Conservation (phyloP, 352 stramenopile species). For the Globisporangium solare region DNA sequence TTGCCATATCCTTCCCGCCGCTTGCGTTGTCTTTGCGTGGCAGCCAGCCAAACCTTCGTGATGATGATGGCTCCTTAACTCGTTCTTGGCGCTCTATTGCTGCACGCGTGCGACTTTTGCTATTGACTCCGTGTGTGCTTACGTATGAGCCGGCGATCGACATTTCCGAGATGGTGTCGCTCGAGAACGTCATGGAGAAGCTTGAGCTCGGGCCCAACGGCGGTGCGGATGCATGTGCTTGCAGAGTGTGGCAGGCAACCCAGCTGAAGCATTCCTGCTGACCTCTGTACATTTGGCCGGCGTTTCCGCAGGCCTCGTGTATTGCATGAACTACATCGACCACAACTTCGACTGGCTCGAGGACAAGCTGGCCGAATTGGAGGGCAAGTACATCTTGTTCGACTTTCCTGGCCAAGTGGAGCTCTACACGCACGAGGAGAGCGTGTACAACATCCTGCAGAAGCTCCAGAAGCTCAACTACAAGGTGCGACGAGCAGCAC, state of each 20-base stretch:
- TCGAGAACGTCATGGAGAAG: slow-evolving; percentile 94
- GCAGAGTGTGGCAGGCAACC: neutral
- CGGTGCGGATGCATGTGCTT: slow-evolving; percentile 30
- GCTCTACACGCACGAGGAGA: slow-evolving; percentile 98
- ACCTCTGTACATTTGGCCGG: neutral
- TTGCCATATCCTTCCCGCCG: slow-evolving; percentile 29
- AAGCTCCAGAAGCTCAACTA: slow-evolving; percentile 90
- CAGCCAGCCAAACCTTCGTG: neutral
- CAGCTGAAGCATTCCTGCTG: neutral
- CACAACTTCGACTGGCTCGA: slow-evolving; percentile 98
- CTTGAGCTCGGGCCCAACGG: slow-evolving; percentile 96
- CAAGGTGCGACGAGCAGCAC: slow-evolving; percentile 34
- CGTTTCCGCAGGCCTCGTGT: slow-evolving; percentile 83
- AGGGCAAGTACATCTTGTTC: slow-evolving; percentile 95
- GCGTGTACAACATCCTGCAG: slow-evolving; percentile 94
- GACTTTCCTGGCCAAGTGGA: slow-evolving; percentile 99
- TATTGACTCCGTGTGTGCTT: neutral
- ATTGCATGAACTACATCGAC: slow-evolving; percentile 99
- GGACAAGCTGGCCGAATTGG: slow-evolving; percentile 80
- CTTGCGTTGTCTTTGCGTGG: neutral
- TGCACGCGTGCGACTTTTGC: neutral
- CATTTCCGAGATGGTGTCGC: slow-evolving; percentile 95
- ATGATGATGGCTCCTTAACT: slow-evolving; percentile 7
- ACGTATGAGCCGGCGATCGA: slow-evolving; percentile 82
- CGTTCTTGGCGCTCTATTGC: neutral